Evolutionary conservation across 768 basidiomycete genomes (phyloP).

Genomic region (Amanita pseudoporphyria): DNA sequence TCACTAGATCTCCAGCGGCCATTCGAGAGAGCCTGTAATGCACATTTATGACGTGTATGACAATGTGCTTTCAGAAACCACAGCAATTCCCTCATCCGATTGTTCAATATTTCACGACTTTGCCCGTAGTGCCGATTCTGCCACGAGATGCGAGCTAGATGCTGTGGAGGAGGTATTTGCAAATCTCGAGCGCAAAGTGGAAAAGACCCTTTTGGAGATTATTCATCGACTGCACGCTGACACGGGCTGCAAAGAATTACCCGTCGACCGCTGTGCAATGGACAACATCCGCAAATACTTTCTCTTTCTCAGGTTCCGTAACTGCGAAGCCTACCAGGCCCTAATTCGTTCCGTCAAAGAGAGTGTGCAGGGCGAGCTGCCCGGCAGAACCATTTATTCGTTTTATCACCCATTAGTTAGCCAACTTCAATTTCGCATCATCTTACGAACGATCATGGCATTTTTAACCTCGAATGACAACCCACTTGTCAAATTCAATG

Average conservation of each 20-base stretch:
- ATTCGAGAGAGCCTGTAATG: constrained; percentile 21
- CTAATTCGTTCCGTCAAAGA: constrained; percentile 23
- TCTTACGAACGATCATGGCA: constrained; percentile 22
- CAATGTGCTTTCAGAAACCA: constrained; percentile 37
- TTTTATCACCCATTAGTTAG: constrained; percentile 22
- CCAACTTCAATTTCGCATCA: constrained; percentile 21
- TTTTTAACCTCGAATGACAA: constrained; percentile 17
- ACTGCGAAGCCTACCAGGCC: constrained; percentile 35
- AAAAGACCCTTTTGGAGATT: constrained; percentile 14
- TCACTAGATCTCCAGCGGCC: too few relatives aligned
- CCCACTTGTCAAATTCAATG: neutral
- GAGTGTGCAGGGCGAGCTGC: constrained; percentile 13
- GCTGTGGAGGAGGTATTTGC: constrained; percentile 32
- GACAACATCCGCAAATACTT: constrained; percentile 40
- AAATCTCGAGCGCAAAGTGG: constrained; percentile 32
- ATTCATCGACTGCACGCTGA: neutral
- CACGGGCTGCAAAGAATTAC: constrained; percentile 18
- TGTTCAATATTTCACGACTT: constrained; percentile 26
- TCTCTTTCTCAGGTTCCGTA: constrained; percentile 48
- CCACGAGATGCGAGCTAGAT: constrained; percentile 18
- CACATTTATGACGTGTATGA: constrained; percentile 46
- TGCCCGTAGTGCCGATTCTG: constrained; percentile 17
- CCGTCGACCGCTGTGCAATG: constrained; percentile 19
- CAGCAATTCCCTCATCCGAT: constrained; percentile 22
- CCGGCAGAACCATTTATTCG: constrained; percentile 15